Percentiles rank a stretch among this genome's conserved stretches.
These are phyloP conservation scores for Croton setiger DNA, from an alignment of 441 rosid genomes.

Conservation along the genomic window DNA sequence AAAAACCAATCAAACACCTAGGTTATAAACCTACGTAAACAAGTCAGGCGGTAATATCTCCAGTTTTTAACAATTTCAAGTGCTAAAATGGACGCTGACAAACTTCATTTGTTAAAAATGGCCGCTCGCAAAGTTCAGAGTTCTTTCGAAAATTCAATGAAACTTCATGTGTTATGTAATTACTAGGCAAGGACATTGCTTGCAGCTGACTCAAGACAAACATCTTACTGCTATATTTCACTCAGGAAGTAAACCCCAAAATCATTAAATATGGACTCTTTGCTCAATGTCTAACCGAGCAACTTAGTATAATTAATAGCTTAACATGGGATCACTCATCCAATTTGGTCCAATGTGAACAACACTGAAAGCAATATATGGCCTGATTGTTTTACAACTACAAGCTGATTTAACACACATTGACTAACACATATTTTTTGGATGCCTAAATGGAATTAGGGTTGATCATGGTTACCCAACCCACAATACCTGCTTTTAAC, in stretches of 20 bases:
- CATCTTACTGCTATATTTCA: neutral
- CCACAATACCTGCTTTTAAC: too few relatives aligned
- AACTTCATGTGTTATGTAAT: too few relatives aligned
- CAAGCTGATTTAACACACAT: neutral
- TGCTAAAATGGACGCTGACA: too few relatives aligned
- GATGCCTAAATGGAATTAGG: neutral
- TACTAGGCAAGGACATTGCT: neutral
- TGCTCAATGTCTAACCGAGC: neutral
- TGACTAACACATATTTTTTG: neutral
- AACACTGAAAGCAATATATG: neutral
- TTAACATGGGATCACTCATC: neutral
- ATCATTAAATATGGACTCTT: neutral
- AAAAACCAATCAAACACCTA: too few relatives aligned
- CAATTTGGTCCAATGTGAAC: neutral
- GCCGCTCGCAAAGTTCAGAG: too few relatives aligned
- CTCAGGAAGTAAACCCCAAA: neutral
- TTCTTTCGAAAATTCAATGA: too few relatives aligned
- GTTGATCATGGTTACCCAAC: too few relatives aligned
- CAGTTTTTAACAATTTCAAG: too few relatives aligned
- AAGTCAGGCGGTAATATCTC: too few relatives aligned
- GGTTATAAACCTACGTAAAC: too few relatives aligned
- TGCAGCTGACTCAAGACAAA: neutral
- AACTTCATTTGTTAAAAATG: too few relatives aligned
- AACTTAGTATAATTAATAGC: neutral
- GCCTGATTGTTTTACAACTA: neutral